Percentiles rank a stretch among this genome's conserved stretches.
These are phyloP conservation scores for Draba incana DNA, from an alignment of 345 rosid species.

Conservation along the genomic window DNA sequence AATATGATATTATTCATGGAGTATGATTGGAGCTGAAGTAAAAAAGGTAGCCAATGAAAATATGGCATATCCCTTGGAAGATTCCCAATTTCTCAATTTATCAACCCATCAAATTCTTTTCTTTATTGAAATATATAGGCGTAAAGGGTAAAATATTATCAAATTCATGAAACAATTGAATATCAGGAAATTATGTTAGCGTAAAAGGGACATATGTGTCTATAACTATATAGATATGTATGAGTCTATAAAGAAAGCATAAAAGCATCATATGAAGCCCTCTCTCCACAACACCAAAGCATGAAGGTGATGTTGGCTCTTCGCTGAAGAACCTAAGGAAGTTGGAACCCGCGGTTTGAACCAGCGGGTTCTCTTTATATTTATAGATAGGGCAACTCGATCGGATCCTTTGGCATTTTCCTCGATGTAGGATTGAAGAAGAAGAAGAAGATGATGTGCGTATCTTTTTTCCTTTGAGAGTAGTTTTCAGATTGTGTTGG, in stretches of 20 bases:
- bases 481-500: conserved; percentile 24
- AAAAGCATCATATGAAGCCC: conserved; percentile 22
- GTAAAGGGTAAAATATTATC: conserved; percentile 9
- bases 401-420: conserved; percentile 41
- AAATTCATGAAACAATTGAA: background rate
- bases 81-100: conserved; percentile 31
- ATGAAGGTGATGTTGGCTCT: conserved; percentile 39
- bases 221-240: conserved; percentile 8
- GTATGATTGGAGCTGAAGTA: conserved; percentile 38
- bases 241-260: conserved; percentile 31
- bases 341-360: background rate
- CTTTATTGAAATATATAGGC: background rate
- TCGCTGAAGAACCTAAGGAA: conserved; percentile 26
- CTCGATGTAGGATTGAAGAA: conserved; percentile 29
- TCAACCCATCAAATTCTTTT: background rate
- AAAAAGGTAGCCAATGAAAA: conserved; percentile 27
- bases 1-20: conserved; percentile 11
- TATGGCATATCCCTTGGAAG: conserved; percentile 38
- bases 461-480: conserved; percentile 23
- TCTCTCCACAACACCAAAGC: conserved; percentile 36
- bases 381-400: conserved; percentile 36
- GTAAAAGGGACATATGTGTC: conserved; percentile 3
- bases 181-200: conserved; percentile 13
- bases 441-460: conserved; percentile 16
- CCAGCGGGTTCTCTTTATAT: conserved; percentile 21